Percentiles rank a stretch among this genome's conserved stretches.
phyloP scores from a whole-genome alignment of 2,329 filamentous ascomycete species.

The Fusarium torulosum region DNA sequence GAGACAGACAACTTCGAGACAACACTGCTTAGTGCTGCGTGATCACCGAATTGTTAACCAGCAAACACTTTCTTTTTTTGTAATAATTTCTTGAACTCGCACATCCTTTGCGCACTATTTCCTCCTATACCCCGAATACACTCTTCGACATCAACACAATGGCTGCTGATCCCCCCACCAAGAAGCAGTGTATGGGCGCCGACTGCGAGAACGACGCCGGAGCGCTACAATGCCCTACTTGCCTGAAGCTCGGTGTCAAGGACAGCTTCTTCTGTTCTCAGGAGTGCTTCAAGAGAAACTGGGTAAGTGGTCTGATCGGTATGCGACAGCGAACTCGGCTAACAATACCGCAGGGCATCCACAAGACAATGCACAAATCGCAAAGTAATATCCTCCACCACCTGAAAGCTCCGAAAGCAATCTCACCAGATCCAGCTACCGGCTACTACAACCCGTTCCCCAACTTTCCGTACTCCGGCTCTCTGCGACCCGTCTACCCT shows the following conservation, averaged over 20 bases:
- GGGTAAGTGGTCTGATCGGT: constrained; percentile 71
- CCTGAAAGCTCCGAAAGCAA: constrained; percentile 80
- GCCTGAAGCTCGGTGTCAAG: constrained; percentile 86
- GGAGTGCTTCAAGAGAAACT: constrained; percentile 98
- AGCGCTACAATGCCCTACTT: constrained; percentile 92
- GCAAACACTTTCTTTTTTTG: neutral
- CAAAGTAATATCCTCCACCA: constrained; percentile 80
- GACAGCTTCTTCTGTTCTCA: constrained; percentile 98
- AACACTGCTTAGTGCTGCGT: constrained; percentile 10
- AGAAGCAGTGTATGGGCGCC: constrained; percentile 80
- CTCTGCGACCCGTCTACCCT: constrained; percentile 87
- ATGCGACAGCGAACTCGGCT: constrained; percentile 33
- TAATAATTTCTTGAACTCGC: neutral
- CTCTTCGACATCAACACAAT: constrained; percentile 53
- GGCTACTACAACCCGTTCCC: constrained; percentile 94
- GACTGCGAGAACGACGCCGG: constrained; percentile 91
- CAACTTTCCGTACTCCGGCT: constrained; percentile 83
- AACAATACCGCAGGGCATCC: constrained; percentile 70
- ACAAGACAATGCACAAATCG: constrained; percentile 80
- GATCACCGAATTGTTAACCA: constrained; percentile 7
- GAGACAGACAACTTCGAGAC: constrained; percentile 16
- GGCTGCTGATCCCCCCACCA: constrained; percentile 63
- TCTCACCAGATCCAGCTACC: constrained; percentile 92
- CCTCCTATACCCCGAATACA: neutral
- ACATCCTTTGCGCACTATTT: constrained; percentile 1